phyloP scores from a whole-genome alignment of 1,284 basidiomycete genomes.

The Rhodofomes roseus region DNA sequence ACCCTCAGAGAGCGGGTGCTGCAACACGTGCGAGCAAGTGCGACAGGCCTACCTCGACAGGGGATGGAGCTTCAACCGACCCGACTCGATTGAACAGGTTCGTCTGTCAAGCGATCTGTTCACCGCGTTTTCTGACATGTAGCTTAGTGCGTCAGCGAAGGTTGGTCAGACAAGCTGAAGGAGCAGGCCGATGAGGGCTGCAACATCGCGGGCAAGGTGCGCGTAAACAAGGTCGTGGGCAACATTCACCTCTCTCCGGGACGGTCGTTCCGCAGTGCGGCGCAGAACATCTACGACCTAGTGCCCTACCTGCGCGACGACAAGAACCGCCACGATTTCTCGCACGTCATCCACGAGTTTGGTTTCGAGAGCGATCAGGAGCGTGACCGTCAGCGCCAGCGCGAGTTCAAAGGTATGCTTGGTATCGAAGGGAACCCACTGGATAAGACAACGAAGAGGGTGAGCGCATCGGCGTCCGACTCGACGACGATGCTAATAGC shows the following conservation, averaged over 20 bases:
- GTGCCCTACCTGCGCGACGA: conserved; percentile 94
- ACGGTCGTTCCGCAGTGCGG: conserved; percentile 87
- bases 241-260: conserved; percentile 90
- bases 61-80: conserved; percentile 94
- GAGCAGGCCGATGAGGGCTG: conserved; percentile 95
- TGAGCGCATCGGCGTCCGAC: conserved; percentile 27
- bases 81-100: conserved; percentile 93
- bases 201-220: conserved; percentile 86
- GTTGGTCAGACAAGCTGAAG: conserved; percentile 92
- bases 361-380: conserved; percentile 84
- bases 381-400: conserved; percentile 62
- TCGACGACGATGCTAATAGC: not conserved
- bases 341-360: conserved; percentile 83
- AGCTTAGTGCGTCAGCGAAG: conserved; percentile 85
- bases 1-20: conserved; percentile 82
- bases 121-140: not conserved
- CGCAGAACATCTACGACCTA: conserved; percentile 85
- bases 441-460: conserved; percentile 65
- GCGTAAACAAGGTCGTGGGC: conserved; percentile 96
- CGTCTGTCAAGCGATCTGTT: conserved; percentile 19
- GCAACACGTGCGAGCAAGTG: conserved; percentile 96
- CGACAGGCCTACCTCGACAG: conserved; percentile 85
- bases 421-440: conserved; percentile 80
- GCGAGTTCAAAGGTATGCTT: conserved; percentile 72
- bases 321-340: conserved; percentile 89